Evolutionary conservation across 495 filamentous ascomycete species (phyloP), one percentile per base, ranked within the genome.

Genomic region (Aspergillus nanangensis): DNA sequence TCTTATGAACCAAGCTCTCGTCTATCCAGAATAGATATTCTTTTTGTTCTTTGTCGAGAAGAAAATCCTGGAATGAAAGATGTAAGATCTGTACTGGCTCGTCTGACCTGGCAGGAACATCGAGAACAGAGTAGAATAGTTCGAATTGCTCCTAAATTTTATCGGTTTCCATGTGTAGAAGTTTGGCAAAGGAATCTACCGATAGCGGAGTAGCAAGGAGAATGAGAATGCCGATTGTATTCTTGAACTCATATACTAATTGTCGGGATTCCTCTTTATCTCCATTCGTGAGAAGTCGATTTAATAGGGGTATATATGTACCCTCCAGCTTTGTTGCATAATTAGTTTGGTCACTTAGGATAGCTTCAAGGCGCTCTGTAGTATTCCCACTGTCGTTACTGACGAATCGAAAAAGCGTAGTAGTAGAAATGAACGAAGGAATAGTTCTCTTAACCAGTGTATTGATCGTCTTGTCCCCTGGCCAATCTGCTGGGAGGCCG

Each of bases 401-500:
- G 24, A 65, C 45, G 36, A 54, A 65, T 15, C 57, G 52, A 44
- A 51, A 63, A 3, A 58, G 11, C 2, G 60, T 67, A 4, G 56
- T 50, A 14, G 60, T 57, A n/a, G 31, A 45, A 38, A 67, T 65
- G 41, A 67, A 67, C 17, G 65, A 32, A 2, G 55, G 56, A 5
- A 60, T 41, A 5, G 57, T 29, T 27, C 18, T 51, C 1, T 21
- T 39, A 1, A 54, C 42, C 4, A 64, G 25, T n/a, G 19, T 14
- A 10, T 45, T 3, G 10, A 51, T 32, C 10, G 8, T 31, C 1
- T 43, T 27, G 19, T 56, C 18, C 11, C 61, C 61, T 1, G 75
- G 76, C 76, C 75, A 80, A 20, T 55, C 39, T 25, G 17, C 5
- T 18, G 48, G 11, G 35, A 61, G 23, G 4, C 23, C 5, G 20